phyloP scores from a whole-genome alignment of 2,329 filamentous ascomycete genomes.

The Lasiodiplodia sp. region DNA sequence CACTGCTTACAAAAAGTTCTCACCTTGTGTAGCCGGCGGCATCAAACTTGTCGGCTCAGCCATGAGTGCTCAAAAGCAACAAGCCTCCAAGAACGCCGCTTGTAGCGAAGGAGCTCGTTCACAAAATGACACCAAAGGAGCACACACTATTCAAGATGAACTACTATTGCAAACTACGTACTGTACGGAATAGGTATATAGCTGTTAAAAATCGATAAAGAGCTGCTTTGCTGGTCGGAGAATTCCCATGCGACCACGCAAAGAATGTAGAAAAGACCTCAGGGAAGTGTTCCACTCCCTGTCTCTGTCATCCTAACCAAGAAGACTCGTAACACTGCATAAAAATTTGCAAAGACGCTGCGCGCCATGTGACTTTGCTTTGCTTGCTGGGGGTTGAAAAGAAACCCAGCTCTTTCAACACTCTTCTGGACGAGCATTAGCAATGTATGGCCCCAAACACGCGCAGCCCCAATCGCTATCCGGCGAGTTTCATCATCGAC shows the following conservation, averaged over 20 bases:
- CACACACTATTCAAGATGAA: background rate
- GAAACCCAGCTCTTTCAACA: background rate
- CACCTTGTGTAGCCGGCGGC: no score
- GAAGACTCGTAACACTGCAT: conserved; percentile 29
- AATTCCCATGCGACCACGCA: background rate
- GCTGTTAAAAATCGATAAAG: conserved; percentile 18
- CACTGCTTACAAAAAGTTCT: no score
- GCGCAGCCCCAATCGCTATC: background rate
- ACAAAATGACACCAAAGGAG: background rate
- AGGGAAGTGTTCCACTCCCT: background rate
- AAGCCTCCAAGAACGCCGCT: no score
- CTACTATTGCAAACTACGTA: conserved; percentile 28
- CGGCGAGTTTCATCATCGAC: conserved; percentile 23
- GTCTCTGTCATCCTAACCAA: conserved; percentile 10
- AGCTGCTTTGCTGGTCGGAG: background rate
- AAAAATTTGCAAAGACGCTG: background rate
- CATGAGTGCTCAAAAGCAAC: no score
- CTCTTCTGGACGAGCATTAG: background rate
- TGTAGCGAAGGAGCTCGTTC: background rate
- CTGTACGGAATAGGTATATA: conserved; percentile 29
- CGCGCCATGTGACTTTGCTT: background rate
- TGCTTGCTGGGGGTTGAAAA: background rate
- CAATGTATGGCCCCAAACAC: background rate
- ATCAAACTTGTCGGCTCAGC: no score
- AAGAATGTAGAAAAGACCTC: background rate